Percentiles rank a stretch among this genome's conserved stretches.
Evolutionary conservation across 768 basidiomycete genomes (phyloP).

Genomic region (Sarcodon sp.): DNA sequence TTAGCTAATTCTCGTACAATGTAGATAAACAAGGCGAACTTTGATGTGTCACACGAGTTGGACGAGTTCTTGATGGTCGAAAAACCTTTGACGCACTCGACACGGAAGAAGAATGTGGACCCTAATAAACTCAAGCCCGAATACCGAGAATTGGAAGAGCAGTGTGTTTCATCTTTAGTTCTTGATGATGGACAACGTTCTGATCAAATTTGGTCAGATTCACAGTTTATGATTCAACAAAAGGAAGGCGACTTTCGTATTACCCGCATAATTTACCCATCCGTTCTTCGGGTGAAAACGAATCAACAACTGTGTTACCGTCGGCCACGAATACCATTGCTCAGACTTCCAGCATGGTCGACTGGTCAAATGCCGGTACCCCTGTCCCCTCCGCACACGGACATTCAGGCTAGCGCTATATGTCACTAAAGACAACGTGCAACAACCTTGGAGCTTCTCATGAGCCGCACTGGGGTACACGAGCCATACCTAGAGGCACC

Average conservation of each 20-base stretch:
- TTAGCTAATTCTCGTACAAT: background rate
- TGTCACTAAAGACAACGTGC: no score
- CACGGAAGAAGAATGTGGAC: conserved; percentile 84
- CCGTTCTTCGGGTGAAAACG: conserved; percentile 10
- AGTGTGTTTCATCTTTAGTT: conserved; percentile 32
- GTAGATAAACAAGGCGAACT: conserved; percentile 94
- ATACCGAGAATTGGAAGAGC: conserved; percentile 85
- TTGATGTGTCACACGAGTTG: conserved; percentile 93
- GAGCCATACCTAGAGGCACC: no score
- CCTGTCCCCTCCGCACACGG: conserved; percentile 10
- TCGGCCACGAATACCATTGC: conserved; percentile 26
- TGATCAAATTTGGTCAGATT: conserved; percentile 37
- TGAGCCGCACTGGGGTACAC: no score
- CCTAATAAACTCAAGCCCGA: conserved; percentile 85
- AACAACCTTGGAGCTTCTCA: no score
- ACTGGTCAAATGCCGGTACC: conserved; percentile 28
- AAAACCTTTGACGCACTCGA: conserved; percentile 81
- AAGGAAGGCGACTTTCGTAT: conserved; percentile 65
- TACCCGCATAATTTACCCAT: conserved; percentile 76
- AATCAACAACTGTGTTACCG: conserved; percentile 12
- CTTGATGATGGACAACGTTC: no score
- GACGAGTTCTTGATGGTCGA: conserved; percentile 97
- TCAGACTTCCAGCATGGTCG: conserved; percentile 29
- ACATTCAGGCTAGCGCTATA: no score
- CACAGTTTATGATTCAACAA: conserved; percentile 76